These are phyloP conservation scores for Phytopythium chamaehyphon DNA, from an alignment of 352 stramenopile species.

Conservation along the genomic window DNA sequence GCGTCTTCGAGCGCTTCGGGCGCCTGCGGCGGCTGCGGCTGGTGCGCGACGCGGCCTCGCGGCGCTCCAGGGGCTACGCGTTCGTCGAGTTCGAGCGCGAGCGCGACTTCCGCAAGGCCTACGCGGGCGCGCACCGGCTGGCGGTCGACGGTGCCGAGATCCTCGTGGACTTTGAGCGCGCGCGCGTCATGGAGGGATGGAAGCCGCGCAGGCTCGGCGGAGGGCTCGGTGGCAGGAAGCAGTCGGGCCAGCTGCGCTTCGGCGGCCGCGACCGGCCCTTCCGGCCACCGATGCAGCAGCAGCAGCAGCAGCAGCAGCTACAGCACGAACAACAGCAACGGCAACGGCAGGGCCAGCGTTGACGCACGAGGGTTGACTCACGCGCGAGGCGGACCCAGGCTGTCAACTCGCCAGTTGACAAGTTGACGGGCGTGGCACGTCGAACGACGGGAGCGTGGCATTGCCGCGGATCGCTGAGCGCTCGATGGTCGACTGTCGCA, in stretches of 20 bases:
- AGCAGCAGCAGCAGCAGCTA: too few relatives aligned
- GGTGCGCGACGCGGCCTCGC: constrained; percentile 57
- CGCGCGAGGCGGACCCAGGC: too few relatives aligned
- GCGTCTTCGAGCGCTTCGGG: constrained; percentile 47
- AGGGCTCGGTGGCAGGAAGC: constrained; percentile 69
- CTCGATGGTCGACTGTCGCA: too few relatives aligned
- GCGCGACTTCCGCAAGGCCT: constrained; percentile 52
- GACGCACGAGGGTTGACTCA: too few relatives aligned
- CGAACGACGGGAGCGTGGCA: too few relatives aligned
- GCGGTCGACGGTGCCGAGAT: constrained; percentile 57
- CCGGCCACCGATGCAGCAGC: constrained; percentile 21
- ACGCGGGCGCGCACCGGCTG: constrained; percentile 42
- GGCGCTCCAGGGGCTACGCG: constrained; percentile 70
- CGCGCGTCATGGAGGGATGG: constrained; percentile 75
- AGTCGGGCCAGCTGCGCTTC: constrained; percentile 82
- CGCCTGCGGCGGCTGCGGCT: constrained; percentile 46
- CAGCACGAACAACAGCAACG: too few relatives aligned
- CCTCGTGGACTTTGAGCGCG: constrained; percentile 76
- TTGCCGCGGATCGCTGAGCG: too few relatives aligned
- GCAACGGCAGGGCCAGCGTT: too few relatives aligned
- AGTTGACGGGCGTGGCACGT: too few relatives aligned
- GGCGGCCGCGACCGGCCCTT: constrained; percentile 74
- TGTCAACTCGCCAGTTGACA: too few relatives aligned
- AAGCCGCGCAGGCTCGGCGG: constrained; percentile 77
- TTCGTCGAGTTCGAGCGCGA: constrained; percentile 72